Conservation (phyloP, 352 stramenopile genomes). For the Albugo candida region DNA sequence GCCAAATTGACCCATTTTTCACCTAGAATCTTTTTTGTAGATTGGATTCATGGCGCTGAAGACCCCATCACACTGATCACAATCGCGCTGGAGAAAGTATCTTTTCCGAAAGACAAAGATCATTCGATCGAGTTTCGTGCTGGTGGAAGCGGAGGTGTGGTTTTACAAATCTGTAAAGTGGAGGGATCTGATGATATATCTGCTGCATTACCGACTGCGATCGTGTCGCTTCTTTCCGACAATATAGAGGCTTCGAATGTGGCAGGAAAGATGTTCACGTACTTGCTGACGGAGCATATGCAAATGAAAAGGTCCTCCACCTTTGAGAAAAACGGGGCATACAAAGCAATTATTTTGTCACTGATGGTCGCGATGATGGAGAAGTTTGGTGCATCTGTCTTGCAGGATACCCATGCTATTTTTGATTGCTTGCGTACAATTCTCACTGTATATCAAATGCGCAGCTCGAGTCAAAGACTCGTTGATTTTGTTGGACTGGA, state of each 20-base stretch:
- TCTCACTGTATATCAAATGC: slow-evolving; percentile 31
- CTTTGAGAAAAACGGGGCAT: not conserved
- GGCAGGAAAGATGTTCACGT: slow-evolving; percentile 55
- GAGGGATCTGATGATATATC: slow-evolving; percentile 15
- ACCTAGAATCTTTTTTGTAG: too few species aligned
- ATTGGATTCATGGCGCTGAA: too few species aligned
- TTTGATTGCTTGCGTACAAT: slow-evolving; percentile 55
- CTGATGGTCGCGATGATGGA: slow-evolving; percentile 56
- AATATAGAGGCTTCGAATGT: slow-evolving; percentile 40
- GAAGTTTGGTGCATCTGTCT: slow-evolving; percentile 40
- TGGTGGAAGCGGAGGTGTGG: slow-evolving; percentile 34
- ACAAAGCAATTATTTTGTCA: slow-evolving; percentile 27
- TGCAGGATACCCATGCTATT: slow-evolving; percentile 40
- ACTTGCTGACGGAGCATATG: slow-evolving; percentile 63
- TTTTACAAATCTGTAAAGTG: not conserved
- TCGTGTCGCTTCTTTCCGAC: slow-evolving; percentile 36
- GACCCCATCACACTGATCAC: too few species aligned
- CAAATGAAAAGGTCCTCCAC: slow-evolving; percentile 17
- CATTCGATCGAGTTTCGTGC: slow-evolving; percentile 19
- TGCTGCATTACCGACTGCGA: slow-evolving; percentile 15
- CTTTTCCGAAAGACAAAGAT: too few species aligned
- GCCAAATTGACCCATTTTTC: too few species aligned
- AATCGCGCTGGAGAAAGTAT: too few species aligned
- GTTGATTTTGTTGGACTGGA: slow-evolving; percentile 10
- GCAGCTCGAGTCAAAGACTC: slow-evolving; percentile 5